Conservation (phyloP, 192 early-diverging fungal species). For the Rhizoclosmatium sp. region DNA sequence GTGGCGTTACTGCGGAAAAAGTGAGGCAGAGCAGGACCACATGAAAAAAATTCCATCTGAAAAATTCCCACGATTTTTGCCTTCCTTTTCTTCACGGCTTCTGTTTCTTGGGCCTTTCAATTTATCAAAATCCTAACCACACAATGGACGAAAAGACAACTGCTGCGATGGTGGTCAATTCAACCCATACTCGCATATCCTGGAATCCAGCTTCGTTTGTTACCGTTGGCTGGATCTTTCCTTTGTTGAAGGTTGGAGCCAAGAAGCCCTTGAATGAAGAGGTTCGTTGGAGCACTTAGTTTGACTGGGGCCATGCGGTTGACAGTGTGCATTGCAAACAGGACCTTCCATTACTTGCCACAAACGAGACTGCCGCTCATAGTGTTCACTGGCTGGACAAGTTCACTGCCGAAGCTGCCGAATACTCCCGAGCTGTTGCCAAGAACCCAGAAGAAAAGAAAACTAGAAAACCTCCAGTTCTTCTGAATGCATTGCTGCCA, state of each 20-base stretch:
- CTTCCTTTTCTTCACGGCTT: too few relatives aligned
- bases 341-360: conserved; percentile 8
- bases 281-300: too few relatives aligned
- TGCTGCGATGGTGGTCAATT: too few relatives aligned
- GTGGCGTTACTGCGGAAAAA: too few relatives aligned
- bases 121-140: background rate
- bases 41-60: too few relatives aligned
- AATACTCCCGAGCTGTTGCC: background rate
- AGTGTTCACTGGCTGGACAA: background rate
- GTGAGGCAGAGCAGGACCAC: too few relatives aligned
- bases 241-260: conserved; percentile 1
- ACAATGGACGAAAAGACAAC: background rate
- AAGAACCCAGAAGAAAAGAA: background rate
- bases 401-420: background rate
- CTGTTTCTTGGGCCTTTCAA: background rate
- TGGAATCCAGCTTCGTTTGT: conserved; percentile 4
- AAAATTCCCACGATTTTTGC: too few relatives aligned
- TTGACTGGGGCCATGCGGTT: too few relatives aligned
- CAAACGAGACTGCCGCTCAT: background rate
- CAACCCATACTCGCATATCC: too few relatives aligned
- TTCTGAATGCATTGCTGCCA: background rate
- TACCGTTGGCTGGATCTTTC: conserved; percentile 16
- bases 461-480: background rate
- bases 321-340: background rate
- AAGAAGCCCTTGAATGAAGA: conserved; percentile 14